Evolutionary conservation across 2,329 filamentous ascomycete genomes (phyloP), one percentile per base, ranked within the genome.

Genomic region (Rhytidhysteron rufulum): DNA sequence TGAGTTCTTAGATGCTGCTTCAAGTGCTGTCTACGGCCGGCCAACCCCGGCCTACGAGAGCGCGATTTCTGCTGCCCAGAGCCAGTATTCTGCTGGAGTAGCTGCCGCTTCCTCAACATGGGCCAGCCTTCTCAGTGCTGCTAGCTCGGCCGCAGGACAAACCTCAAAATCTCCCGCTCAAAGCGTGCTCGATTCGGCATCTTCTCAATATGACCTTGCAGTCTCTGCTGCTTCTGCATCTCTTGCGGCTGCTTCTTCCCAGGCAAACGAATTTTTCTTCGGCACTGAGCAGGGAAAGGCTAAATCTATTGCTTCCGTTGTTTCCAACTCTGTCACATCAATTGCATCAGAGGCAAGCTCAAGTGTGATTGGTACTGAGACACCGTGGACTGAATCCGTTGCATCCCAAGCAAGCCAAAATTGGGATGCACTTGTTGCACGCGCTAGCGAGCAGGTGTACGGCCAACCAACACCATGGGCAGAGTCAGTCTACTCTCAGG

Each of bases 1-100:
- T 4, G 83, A 83, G 36, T 91, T 93, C 55, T 49, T 93, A 2
- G 74, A 74, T 10, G 81, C 83, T 4, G 87, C 86, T 6, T 88
- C 85, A 8, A 80, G 77, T 25, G 86, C 82, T 16, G 71, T 88
- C 30, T 83, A 79, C 40, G 80, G 80, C 5, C 78, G 79, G 9
- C 78, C 81, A 13, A 82, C 78, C 0, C 75, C 80, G 2, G 80
- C 73, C 1, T 67, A 80, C 36, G 50, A 62, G 35, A 58, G 59
- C 38, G 32, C 60, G 15, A 21, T 48, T 5, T 32, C 40, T n/a
- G 43, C 29, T 4, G 50, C 49, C 1, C 44, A 60, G 36, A 57
- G 49, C 34, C 56, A 59, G 15, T 68, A 68, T 47, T 53, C 51
- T 24, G 49, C 47, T 25, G 63, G 63, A 33, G 40, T 62, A 11